These are phyloP conservation scores for Cornus suecica DNA, from an alignment of 148 eudicot species.

Conservation along the genomic window DNA sequence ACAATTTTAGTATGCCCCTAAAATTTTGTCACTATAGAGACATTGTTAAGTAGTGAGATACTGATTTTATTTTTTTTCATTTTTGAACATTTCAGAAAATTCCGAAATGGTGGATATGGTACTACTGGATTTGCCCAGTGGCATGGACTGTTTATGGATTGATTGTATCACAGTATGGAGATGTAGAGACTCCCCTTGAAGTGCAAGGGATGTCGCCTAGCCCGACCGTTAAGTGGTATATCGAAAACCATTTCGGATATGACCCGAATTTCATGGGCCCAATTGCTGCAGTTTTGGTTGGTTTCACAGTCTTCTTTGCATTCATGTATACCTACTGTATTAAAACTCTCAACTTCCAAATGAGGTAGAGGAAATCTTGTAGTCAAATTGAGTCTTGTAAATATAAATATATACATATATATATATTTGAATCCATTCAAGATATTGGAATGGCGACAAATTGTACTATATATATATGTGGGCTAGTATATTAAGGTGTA, in stretches of 20 bases:
- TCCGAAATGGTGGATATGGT: conserved; percentile 99
- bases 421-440: background rate
- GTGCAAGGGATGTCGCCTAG: conserved; percentile 36
- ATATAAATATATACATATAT: background rate
- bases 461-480: background rate
- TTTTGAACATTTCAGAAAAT: conserved; percentile 52
- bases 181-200: conserved; percentile 36
- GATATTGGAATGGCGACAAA: background rate
- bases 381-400: background rate
- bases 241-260: conserved; percentile 64
- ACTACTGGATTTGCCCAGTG: conserved; percentile 94
- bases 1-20: no score
- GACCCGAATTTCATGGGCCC: conserved; percentile 75
- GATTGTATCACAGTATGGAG: conserved; percentile 85
- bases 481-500: background rate
- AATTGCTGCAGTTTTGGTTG: conserved; percentile 70
- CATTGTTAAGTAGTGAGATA: no score
- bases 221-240: conserved; percentile 47
- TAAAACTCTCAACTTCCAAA: conserved; percentile 82
- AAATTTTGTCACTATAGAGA: no score
- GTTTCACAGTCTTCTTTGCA: conserved; percentile 79
- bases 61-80: background rate
- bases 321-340: conserved; percentile 88
- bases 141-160: conserved; percentile 96
- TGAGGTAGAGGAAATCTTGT: conserved; percentile 45